These are phyloP conservation scores for Spinacia oleracea DNA, from an alignment of 179 eudicot species.

Conservation along the genomic window DNA sequence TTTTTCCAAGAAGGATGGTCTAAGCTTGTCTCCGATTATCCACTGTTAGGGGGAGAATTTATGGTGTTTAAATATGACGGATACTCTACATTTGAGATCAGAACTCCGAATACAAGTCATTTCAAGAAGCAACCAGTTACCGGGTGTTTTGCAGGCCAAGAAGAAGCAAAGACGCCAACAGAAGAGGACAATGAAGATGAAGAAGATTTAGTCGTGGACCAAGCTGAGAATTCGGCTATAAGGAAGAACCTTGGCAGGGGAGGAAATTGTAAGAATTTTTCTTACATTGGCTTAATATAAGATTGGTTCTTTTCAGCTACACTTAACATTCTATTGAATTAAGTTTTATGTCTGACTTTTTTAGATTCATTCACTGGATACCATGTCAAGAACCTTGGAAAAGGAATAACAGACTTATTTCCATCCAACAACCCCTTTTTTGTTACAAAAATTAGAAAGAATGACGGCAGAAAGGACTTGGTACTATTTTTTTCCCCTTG, in stretches of 20 bases:
- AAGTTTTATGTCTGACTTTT: neutral
- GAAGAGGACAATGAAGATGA: neutral
- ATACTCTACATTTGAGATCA: conserved; percentile 13
- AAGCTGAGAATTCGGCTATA: neutral
- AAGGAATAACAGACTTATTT: conserved; percentile 12
- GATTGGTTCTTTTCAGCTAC: neutral
- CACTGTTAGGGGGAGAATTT: conserved; percentile 25
- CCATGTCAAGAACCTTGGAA: neutral
- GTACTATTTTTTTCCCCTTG: neutral
- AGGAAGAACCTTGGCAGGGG: conserved; percentile 7
- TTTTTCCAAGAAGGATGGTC: conserved; percentile 29
- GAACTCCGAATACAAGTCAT: conserved; percentile 8
- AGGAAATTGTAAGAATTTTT: conserved; percentile 13
- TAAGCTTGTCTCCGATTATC: conserved; percentile 18
- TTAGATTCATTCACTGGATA: conserved; percentile 26
- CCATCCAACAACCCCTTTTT: conserved; percentile 21
- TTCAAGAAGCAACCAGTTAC: conserved; percentile 20
- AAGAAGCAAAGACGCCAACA: neutral
- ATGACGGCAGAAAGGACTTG: neutral
- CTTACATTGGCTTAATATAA: neutral
- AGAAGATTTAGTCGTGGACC: neutral
- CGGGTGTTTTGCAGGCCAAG: neutral
- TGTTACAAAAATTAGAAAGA: neutral
- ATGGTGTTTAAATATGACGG: conserved; percentile 31
- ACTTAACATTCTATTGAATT: neutral